Evolutionary conservation across 164 flowering plant species (phyloP).

Genomic region (Stephania japonica): DNA sequence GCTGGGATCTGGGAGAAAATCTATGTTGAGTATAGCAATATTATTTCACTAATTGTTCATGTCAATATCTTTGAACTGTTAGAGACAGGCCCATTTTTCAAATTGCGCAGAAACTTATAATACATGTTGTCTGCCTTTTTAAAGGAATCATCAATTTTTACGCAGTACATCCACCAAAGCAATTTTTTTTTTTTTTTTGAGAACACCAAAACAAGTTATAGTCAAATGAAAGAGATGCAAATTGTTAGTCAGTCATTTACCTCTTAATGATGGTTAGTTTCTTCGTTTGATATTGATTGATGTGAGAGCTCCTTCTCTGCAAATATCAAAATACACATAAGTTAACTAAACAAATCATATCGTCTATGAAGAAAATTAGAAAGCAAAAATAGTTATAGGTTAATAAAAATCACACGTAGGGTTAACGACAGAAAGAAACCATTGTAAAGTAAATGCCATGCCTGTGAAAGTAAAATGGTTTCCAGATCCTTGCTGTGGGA

Average conservation of each 20-base stretch:
- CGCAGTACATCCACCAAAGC: not conserved
- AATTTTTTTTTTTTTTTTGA: no score
- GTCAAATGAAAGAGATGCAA: not conserved
- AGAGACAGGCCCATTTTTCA: not conserved
- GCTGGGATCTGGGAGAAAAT: no score
- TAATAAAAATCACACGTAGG: not conserved
- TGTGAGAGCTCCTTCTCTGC: constrained; percentile 28
- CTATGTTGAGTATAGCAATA: not conserved
- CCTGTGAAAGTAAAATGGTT: constrained; percentile 31
- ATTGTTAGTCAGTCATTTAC: constrained; percentile 19
- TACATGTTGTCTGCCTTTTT: not conserved
- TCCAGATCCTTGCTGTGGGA: constrained; percentile 19
- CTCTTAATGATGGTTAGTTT: constrained; percentile 12
- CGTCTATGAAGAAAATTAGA: not conserved
- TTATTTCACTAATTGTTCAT: not conserved
- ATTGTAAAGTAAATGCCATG: constrained; percentile 11
- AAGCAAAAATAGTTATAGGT: not conserved
- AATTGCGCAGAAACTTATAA: not conserved
- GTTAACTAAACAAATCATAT: constrained; percentile 1
- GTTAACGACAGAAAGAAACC: not conserved
- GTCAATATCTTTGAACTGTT: not conserved
- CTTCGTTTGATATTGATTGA: constrained; percentile 9
- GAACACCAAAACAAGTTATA: no score
- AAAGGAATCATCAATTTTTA: not conserved
- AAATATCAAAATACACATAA: constrained; percentile 4